Evolutionary conservation across 1,139 yeast species (phyloP).

Genomic region (Taphrina deformans): DNA sequence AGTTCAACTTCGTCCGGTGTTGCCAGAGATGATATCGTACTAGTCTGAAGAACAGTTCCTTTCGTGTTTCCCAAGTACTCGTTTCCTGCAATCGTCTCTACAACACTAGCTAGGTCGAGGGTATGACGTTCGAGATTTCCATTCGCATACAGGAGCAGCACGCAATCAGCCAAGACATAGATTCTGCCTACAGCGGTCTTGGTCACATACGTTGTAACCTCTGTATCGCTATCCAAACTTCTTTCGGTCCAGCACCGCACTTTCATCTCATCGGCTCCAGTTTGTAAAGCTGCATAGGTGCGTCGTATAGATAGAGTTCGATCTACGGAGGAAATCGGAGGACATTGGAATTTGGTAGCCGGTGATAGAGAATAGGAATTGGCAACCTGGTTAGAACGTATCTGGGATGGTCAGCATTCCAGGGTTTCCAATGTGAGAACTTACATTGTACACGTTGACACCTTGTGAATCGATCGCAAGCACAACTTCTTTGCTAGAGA

Average conservation of each 20-base stretch:
- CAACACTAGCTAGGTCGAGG: not conserved
- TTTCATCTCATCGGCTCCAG: slow-evolving; percentile 9
- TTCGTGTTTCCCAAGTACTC: not conserved
- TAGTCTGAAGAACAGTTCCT: not conserved
- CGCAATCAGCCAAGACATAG: not conserved
- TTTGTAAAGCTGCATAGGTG: slow-evolving; percentile 21
- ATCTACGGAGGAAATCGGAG: slow-evolving; percentile 15
- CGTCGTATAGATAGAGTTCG: not conserved
- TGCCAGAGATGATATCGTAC: not conserved
- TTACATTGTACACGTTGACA: slow-evolving; percentile 21
- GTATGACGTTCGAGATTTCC: not conserved
- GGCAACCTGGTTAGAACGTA: slow-evolving; percentile 15
- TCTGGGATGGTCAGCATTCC: too few relatives aligned
- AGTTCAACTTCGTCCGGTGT: not conserved
- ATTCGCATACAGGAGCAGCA: not conserved
- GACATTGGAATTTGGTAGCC: slow-evolving; percentile 20
- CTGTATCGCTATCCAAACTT: slow-evolving; percentile 1
- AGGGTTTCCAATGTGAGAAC: too few relatives aligned
- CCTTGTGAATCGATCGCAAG: slow-evolving; percentile 26
- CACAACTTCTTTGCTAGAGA: slow-evolving; percentile 16
- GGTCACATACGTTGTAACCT: not conserved
- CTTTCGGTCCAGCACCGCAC: slow-evolving; percentile 15
- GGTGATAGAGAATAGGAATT: slow-evolving; percentile 25
- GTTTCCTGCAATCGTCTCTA: not conserved
- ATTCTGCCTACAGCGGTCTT: not conserved